These are phyloP conservation scores for Myriosclerotinia curreyana DNA, from an alignment of 2,329 filamentous ascomycete species.

Conservation along the genomic window DNA sequence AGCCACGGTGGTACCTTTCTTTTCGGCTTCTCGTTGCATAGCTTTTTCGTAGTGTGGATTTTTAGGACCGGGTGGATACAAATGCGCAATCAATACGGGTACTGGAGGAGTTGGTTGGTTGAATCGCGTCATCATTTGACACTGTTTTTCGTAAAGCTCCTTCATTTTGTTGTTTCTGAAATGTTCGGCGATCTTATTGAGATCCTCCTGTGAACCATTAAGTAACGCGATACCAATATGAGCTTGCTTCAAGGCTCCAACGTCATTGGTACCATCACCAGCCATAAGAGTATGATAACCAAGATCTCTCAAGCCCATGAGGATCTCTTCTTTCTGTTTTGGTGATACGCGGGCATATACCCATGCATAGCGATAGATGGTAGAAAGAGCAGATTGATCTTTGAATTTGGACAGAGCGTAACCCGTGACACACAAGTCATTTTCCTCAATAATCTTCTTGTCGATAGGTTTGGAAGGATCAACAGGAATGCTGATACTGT, in stretches of 20 bases:
- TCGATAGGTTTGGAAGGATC: slow-evolving; percentile 81
- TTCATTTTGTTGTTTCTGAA: slow-evolving; percentile 96
- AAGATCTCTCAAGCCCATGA: slow-evolving; percentile 92
- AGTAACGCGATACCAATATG: slow-evolving; percentile 95
- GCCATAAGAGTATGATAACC: slow-evolving; percentile 99
- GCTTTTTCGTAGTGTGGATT: slow-evolving; percentile 97
- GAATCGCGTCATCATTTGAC: slow-evolving; percentile 87
- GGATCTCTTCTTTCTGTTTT: slow-evolving; percentile 97
- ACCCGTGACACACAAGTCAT: slow-evolving; percentile 93
- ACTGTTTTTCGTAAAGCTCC: slow-evolving; percentile 96
- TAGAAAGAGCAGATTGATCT: slow-evolving; percentile 70
- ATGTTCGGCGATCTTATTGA: slow-evolving; percentile 89
- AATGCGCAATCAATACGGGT: slow-evolving; percentile 84
- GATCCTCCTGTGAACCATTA: slow-evolving; percentile 89
- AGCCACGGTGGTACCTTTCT: slow-evolving; percentile 64
- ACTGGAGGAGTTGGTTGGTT: slow-evolving; percentile 92
- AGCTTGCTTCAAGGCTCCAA: slow-evolving; percentile 95
- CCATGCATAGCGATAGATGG: slow-evolving; percentile 86
- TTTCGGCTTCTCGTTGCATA: slow-evolving; percentile 78
- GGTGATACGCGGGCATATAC: slow-evolving; percentile 97
- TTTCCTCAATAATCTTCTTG: slow-evolving; percentile 72
- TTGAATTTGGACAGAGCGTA: slow-evolving; percentile 90
- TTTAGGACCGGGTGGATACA: slow-evolving; percentile 84
- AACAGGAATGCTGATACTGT: slow-evolving; percentile 80
- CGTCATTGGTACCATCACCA: slow-evolving; percentile 96